Percentiles rank a stretch among this genome's conserved stretches.
Conservation (phyloP, 2,329 filamentous ascomycete species). For the Rhytidhysteron rufulum region DNA sequence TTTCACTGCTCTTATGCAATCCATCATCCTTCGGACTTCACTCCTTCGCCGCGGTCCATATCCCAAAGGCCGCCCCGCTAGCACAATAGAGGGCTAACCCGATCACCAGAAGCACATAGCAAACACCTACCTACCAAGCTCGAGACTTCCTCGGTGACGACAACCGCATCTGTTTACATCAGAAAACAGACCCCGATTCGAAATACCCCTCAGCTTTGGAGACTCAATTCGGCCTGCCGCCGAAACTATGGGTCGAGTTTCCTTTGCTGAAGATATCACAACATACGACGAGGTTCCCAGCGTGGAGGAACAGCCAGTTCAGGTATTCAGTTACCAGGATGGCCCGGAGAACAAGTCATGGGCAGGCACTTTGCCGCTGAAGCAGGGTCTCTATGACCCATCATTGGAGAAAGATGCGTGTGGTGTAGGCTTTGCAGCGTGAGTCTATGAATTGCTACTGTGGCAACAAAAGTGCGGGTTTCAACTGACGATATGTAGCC, state of each 20-base stretch:
- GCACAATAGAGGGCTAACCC: too few species aligned
- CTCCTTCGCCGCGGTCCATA: not conserved
- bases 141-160: not conserved
- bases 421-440: slow-evolving; percentile 98
- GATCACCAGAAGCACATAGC: slow-evolving; percentile 19
- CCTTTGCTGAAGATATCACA: slow-evolving; percentile 50
- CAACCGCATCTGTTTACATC: not conserved
- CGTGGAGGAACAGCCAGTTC: slow-evolving; percentile 58
- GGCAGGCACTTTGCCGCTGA: slow-evolving; percentile 92
- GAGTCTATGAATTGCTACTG: slow-evolving; percentile 38
- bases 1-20: too few species aligned
- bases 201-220: slow-evolving; percentile 12
- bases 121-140: slow-evolving; percentile 9
- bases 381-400: slow-evolving; percentile 98
- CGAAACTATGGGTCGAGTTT: slow-evolving; percentile 54
- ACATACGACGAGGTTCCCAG: slow-evolving; percentile 40
- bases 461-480: too few species aligned
- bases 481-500: slow-evolving; percentile 53
- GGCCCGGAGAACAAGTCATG: slow-evolving; percentile 79
- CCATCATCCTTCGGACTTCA: slow-evolving; percentile 17
- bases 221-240: slow-evolving; percentile 44
- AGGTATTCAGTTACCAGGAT: slow-evolving; percentile 79
- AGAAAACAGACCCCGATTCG: slow-evolving; percentile 1
- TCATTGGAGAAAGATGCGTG: slow-evolving; percentile 97
- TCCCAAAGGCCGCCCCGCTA: too few species aligned